A percentile compares a stretch with the other conserved stretches of the same genome.
Conservation (phyloP, 208 protist genomes). For the Trypanosoma platydactyli region DNA sequence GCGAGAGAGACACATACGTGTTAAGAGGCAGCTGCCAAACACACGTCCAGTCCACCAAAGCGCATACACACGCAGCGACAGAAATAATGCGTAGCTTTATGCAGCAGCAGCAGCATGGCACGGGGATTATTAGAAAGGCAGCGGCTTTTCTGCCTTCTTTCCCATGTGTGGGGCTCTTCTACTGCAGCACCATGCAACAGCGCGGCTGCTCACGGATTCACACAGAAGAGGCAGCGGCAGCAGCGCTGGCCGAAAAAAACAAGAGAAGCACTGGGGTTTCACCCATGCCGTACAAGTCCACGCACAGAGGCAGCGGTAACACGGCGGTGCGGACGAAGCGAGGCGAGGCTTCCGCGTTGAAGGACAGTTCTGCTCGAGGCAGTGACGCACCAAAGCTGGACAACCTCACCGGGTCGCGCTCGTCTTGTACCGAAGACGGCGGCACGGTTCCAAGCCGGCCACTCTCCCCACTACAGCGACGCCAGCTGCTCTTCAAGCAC, state of each 20-base stretch:
- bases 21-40: no score
- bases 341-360: neutral
- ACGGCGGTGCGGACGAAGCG: conserved; percentile 40
- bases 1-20: no score
- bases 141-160: neutral
- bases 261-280: conserved; percentile 1
- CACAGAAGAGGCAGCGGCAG: neutral
- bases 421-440: conserved; percentile 75
- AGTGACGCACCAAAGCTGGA: neutral
- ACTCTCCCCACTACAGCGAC: conserved; percentile 78
- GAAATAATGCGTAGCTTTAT: conserved; percentile 8
- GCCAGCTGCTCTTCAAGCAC: conserved; percentile 74
- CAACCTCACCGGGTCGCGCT: conserved; percentile 41
- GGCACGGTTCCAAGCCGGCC: conserved; percentile 58
- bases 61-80: neutral
- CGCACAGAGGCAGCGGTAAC: conserved; percentile 65
- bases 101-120: neutral
- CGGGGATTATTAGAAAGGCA: neutral
- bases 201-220: neutral
- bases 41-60: no score
- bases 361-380: neutral
- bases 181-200: neutral
- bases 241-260: neutral
- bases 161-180: neutral
- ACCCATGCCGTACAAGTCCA: conserved; percentile 73